Evolutionary conservation across 2,329 filamentous ascomycete species (phyloP).

Genomic region (Fusarium musae): DNA sequence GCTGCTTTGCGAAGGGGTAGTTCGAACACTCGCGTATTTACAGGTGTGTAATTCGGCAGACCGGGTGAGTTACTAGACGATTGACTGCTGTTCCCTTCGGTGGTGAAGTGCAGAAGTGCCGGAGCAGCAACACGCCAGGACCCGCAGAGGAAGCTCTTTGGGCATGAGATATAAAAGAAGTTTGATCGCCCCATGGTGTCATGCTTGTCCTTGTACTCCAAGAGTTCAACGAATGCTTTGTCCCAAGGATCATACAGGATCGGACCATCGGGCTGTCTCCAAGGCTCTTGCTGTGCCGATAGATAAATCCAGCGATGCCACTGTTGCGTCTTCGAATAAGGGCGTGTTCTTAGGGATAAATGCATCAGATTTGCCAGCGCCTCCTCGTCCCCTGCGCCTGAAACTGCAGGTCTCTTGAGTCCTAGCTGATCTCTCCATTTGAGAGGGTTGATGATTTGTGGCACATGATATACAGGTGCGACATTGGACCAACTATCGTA

Average conservation of each 20-base stretch:
- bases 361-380: background rate
- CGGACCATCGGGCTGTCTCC: background rate
- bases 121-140: background rate
- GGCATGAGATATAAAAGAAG: background rate
- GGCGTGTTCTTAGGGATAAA: background rate
- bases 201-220: background rate
- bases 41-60: background rate
- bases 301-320: background rate
- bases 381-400: fast-evolving
- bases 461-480: background rate
- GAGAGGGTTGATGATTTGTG: background rate
- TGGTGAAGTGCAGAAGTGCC: background rate
- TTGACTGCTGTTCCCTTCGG: background rate
- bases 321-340: fast-evolving
- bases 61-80: background rate
- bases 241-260: background rate
- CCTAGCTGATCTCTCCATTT: background rate
- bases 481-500: background rate
- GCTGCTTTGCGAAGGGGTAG: background rate
- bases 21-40: background rate
- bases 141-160: background rate
- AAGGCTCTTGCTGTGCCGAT: background rate
- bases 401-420: background rate
- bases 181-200: background rate
- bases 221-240: background rate